Base-by-base conservation (phyloP, 345 rosid species). In the Pistacia integerrima region DNA sequence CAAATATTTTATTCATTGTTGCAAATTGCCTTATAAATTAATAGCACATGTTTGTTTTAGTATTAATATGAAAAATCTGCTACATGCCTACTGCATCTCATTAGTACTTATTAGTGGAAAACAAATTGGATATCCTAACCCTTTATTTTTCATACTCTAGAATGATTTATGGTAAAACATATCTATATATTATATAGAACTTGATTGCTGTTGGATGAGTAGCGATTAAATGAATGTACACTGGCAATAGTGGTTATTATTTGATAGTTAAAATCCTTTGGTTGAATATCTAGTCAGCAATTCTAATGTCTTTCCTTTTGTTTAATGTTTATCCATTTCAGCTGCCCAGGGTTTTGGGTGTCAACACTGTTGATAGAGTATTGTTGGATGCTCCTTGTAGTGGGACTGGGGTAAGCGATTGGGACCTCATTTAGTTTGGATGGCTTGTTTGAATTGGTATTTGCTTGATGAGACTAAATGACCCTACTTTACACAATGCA, bases 381-480 rank as follows among this genome's bases (percentile, higher is more conserved):
- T 78, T 93, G 89, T 83, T 95, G 77, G 97, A 92, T 92, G 99
- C 99, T 55, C 99, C 99, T 68, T 95, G 99, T 80, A 93, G 97
- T 84, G 99, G 99, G 51, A 95, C 98, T 64, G 99, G 99, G 85
- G 99, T 95, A 87, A 85, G 94, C 38, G 71, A 71, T 64, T 76
- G 22, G 4, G 62, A 9, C 62, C 74, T 18, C n/a, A 36, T 77
- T 28, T 30, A 4, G 38, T 18, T 52, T 44, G 11, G 46, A 59
- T 61, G 64, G 58, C 22, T 74, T 30, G 9, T 30, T 74, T 75
- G 57, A 14, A 2, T 9, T 46, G 11, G 59, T 75, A 54, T 25
- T 7, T 30, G 46, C 46, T 62, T 17, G 67, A 67, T 77, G 44
- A 69, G 55, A 72, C 63, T 68, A 72, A 71, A 79, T 77, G 76